These are phyloP conservation scores for Dacryopinax primogenitus DNA, from an alignment of 768 basidiomycete species.

Conservation along the genomic window DNA sequence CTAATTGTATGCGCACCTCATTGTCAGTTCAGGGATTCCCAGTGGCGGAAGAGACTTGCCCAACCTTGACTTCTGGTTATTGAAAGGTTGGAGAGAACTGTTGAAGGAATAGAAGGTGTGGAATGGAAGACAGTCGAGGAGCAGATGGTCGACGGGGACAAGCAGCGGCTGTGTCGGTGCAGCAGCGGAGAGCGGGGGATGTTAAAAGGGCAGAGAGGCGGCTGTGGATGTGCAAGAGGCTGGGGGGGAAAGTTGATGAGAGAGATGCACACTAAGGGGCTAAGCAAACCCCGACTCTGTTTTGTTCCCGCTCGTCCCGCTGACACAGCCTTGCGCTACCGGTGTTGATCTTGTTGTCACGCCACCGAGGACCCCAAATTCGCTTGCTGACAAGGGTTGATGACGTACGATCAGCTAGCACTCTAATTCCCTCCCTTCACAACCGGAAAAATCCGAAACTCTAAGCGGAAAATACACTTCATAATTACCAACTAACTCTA, in stretches of 20 bases:
- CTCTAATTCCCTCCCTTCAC: background rate
- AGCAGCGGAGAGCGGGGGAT: background rate
- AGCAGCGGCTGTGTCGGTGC: constrained; percentile 6
- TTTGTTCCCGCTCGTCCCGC: constrained; percentile 7
- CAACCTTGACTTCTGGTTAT: background rate
- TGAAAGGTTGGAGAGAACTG: background rate
- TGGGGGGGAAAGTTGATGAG: background rate
- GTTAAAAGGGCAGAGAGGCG: background rate
- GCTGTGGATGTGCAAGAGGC: background rate
- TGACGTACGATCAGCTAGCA: background rate
- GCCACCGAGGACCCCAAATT: background rate
- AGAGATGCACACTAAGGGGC: constrained; percentile 7
- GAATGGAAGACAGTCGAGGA: background rate
- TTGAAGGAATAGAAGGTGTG: background rate
- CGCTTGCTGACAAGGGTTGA: background rate
- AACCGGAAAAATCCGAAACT: background rate
- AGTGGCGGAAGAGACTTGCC: background rate
- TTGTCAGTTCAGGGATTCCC: background rate
- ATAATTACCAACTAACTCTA: background rate
- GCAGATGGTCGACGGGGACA: background rate
- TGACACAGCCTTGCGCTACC: constrained; percentile 3
- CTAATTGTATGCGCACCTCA: constrained; percentile 4
- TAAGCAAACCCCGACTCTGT: background rate
- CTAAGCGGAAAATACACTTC: background rate
- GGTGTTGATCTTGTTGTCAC: background rate